Base-by-base conservation (phyloP, 306 rosid species). In the Astragalus glycyphyllos region DNA sequence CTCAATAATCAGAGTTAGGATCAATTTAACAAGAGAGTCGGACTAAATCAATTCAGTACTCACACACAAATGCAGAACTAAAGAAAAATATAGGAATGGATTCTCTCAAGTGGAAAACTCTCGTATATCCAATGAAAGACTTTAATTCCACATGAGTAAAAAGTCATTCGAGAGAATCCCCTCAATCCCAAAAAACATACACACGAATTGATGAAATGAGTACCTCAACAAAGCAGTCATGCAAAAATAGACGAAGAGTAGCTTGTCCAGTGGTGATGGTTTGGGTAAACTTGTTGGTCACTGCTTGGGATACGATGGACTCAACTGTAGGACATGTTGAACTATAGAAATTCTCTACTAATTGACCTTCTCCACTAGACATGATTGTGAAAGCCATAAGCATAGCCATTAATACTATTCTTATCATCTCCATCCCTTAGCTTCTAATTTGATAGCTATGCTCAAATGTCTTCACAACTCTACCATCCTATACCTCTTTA, bases 181-280 rank as follows among this genome's bases (percentile, higher is more conserved):
- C 2, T 20, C n/a, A n/a, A n/a, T n/a, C 23, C 23, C 23, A 2
- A 20, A 20, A 20, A 20, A 20, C 23, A 20, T 20, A 20, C 23
- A 47, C 41, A 20, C 7, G 7, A 42, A 63, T 9, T 14, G 15
- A 14, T 12, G 15, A 8, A 34, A 11, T 31, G 2, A 17, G 46
- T 63, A 94, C 98, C 96, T 89, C 79, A 37, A 94, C 89, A 14
- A 89, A 84, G 68, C 98, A 94, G 3, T 94, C 98, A 71, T 90
- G 98, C 41, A 94, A 80, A 65, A 90, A 94, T 16, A 94, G 79
- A 40, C 97, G 90, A 13, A 94, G 86, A 48, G 98, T 94, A 1
- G 87, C 86, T 15, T 88, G 89, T 17, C 85, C 69, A 8, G 97
- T 94, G 15, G 80, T 70, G 31, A 75, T 44, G 0, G 91, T 89